A percentile compares a stretch with the other conserved stretches of the same genome.
These are phyloP conservation scores for Globisporangium paroecandrum DNA, from an alignment of 352 stramenopile species.

Conservation along the genomic window DNA sequence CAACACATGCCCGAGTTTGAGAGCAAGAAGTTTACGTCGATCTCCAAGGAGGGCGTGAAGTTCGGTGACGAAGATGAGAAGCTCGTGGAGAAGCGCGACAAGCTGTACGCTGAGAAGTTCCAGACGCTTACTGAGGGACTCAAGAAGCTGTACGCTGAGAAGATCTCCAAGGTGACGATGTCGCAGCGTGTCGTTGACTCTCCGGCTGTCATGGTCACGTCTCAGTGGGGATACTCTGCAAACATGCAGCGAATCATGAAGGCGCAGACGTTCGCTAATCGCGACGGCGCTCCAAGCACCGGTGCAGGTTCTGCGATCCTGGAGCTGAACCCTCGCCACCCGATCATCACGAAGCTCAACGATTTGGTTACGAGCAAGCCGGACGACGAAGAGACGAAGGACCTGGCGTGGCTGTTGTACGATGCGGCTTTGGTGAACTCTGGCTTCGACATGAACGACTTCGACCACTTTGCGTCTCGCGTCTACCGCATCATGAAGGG, in stretches of 20 bases:
- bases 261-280: constrained; percentile 94
- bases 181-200: constrained; percentile 93
- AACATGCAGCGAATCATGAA: constrained; percentile 99
- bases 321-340: constrained; percentile 99
- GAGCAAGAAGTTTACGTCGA: constrained; percentile 94
- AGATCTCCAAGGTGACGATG: constrained; percentile 94
- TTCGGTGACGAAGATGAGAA: constrained; percentile 98
- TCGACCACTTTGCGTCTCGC: constrained; percentile 90
- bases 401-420: constrained; percentile 96
- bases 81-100: constrained; percentile 91
- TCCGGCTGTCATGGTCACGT: constrained; percentile 96
- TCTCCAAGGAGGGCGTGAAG: constrained; percentile 98
- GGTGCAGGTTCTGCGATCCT: constrained; percentile 88
- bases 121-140: constrained; percentile 94
- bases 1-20: constrained; percentile 93
- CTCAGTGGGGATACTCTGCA: constrained; percentile 96
- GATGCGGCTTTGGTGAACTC: constrained; percentile 97
- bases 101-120: constrained; percentile 97
- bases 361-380: constrained; percentile 57
- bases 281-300: constrained; percentile 25
- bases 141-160: constrained; percentile 94
- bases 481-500: constrained; percentile 94
- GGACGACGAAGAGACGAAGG: constrained; percentile 85
- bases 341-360: constrained; percentile 96
- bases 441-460: constrained; percentile 95